Conservation (phyloP, 2,329 filamentous ascomycete species). For the Fusarium lyarnte region DNA sequence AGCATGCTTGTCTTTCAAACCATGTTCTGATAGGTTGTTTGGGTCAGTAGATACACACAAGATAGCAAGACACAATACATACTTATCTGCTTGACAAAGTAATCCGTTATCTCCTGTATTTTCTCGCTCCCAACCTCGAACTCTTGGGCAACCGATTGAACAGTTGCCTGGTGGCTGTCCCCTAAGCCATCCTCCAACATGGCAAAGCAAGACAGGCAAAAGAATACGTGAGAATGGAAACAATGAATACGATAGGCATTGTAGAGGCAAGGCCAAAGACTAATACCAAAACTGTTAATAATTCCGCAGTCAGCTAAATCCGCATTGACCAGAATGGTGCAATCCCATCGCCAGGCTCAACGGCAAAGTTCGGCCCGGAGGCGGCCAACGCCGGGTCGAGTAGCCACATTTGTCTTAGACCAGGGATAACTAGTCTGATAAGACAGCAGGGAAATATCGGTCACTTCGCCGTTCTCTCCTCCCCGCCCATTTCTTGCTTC, state of each 20-base stretch:
- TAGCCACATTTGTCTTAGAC: constrained; percentile 4
- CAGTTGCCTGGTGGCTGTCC: background rate
- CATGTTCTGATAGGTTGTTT: constrained; percentile 10
- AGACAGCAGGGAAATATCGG: constrained; percentile 11
- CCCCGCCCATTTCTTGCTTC: constrained; percentile 4
- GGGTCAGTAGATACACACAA: background rate
- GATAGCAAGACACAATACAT: background rate
- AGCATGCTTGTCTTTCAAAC: constrained; percentile 11
- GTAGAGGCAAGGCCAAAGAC: background rate
- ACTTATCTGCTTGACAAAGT: constrained; percentile 9
- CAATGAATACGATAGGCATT: background rate
- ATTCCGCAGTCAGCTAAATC: background rate
- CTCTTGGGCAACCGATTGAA: background rate
- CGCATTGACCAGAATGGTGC: background rate
- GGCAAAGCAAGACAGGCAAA: background rate
- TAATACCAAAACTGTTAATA: constrained; percentile 13
- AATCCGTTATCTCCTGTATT: background rate
- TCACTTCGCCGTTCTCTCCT: constrained; percentile 8
- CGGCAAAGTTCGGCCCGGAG: constrained; percentile 8
- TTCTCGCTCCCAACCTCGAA: background rate
- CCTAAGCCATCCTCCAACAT: background rate
- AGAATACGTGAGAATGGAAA: background rate
- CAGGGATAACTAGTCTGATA: background rate
- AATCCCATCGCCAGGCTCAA: background rate
- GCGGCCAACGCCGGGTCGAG: background rate